Conservation (phyloP, 352 stramenopile species). For the Phytophthora fragariae region DNA sequence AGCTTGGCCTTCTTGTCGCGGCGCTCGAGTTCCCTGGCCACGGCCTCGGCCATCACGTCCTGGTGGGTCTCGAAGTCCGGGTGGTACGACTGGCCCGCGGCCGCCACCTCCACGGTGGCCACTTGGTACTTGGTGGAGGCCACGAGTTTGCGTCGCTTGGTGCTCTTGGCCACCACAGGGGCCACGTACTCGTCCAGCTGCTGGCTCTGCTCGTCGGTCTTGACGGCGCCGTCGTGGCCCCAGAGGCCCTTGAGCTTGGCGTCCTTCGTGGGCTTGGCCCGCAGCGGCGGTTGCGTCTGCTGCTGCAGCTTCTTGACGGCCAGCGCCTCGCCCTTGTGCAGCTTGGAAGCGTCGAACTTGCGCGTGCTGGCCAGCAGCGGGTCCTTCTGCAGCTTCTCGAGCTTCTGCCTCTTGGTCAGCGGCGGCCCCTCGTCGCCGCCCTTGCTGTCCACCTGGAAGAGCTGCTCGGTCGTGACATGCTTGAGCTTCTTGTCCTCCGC, state of each 20-base stretch:
- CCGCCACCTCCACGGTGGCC: slow-evolving; percentile 76
- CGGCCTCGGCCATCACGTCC: slow-evolving; percentile 76
- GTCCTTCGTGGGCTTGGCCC: slow-evolving; percentile 23
- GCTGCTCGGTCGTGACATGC: slow-evolving; percentile 66
- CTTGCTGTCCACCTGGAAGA: slow-evolving; percentile 85
- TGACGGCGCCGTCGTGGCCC: slow-evolving; percentile 52
- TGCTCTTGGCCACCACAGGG: slow-evolving; percentile 66
- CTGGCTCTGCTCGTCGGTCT: slow-evolving; percentile 44
- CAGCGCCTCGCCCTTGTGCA: slow-evolving; percentile 64
- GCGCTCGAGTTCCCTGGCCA: slow-evolving; percentile 76
- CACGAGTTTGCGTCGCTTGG: slow-evolving; percentile 59
- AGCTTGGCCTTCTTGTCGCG: slow-evolving; percentile 56
- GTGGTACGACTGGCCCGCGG: slow-evolving; percentile 86
- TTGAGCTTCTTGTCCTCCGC: slow-evolving; percentile 85
- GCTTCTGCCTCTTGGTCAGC: slow-evolving; percentile 80
- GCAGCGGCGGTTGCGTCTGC: slow-evolving; percentile 10
- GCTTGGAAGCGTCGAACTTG: slow-evolving; percentile 73
- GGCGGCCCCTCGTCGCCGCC: slow-evolving; percentile 45
- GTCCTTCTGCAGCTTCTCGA: slow-evolving; percentile 70
- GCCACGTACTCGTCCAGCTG: slow-evolving; percentile 69
- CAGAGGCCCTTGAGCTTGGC: slow-evolving; percentile 46
- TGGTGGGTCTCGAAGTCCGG: slow-evolving; percentile 85
- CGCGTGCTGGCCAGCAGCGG: slow-evolving; percentile 70
- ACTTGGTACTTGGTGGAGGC: slow-evolving; percentile 75
- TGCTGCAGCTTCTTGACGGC: slow-evolving; percentile 67